phyloP scores from a whole-genome alignment of 2,329 filamentous ascomycete genomes.

The Achaetomium macrosporum region DNA sequence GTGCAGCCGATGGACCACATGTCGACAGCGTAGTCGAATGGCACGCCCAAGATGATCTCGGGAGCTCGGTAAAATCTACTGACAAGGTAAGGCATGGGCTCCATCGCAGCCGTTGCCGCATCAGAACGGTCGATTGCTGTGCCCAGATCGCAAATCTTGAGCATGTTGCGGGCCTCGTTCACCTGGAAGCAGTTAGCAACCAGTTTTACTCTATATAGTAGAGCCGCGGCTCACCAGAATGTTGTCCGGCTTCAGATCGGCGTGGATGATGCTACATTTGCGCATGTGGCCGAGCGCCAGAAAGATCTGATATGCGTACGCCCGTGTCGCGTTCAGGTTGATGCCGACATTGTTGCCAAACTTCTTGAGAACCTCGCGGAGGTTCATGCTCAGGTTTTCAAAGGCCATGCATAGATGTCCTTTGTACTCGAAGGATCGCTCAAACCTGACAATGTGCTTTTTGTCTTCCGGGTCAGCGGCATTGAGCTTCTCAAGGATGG shows the following conservation, averaged over 20 bases:
- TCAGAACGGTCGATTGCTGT: conserved; percentile 92
- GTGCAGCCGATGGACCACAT: conserved; percentile 99
- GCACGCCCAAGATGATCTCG: conserved; percentile 95
- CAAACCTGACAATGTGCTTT: conserved; percentile 85
- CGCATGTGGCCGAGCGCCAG: conserved; percentile 80
- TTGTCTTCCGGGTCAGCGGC: conserved; percentile 81
- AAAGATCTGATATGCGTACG: conserved; percentile 93
- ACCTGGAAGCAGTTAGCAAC: conserved; percentile 42
- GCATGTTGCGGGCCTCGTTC: conserved; percentile 72
- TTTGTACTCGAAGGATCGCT: conserved; percentile 87
- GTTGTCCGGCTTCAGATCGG: conserved; percentile 96
- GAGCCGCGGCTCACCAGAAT: conserved; percentile 60
- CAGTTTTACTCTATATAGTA: too few relatives aligned
- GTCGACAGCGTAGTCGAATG: conserved; percentile 89
- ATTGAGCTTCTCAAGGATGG: conserved; percentile 82
- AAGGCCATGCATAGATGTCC: conserved; percentile 95
- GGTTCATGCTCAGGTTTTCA: conserved; percentile 87
- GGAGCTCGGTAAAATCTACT: conserved; percentile 96
- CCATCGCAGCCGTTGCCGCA: conserved; percentile 61
- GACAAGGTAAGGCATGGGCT: conserved; percentile 90
- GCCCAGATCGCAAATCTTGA: conserved; percentile 95
- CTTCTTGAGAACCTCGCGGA: conserved; percentile 91
- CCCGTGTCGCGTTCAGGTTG: conserved; percentile 77
- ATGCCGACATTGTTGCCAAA: conserved; percentile 93
- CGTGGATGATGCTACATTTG: conserved; percentile 89